Evolutionary conservation across 306 rosid species (phyloP).

Genomic region (Gleditsia sinensis): DNA sequence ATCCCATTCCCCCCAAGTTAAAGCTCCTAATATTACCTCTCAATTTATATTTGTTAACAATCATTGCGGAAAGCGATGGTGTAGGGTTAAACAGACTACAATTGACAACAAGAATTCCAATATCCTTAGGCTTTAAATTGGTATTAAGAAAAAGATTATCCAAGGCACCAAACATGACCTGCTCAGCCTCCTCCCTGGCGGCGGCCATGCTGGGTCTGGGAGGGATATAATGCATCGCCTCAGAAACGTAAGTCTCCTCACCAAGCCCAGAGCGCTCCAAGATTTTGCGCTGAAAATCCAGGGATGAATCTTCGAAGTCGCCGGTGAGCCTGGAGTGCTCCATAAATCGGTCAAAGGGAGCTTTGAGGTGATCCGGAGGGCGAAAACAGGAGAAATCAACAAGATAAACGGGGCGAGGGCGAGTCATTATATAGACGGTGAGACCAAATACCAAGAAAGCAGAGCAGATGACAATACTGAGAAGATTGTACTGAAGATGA

Average conservation of each 20-base stretch:
- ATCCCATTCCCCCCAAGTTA: slow-evolving; percentile 87
- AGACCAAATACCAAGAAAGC: slow-evolving; percentile 65
- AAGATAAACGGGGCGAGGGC: slow-evolving; percentile 60
- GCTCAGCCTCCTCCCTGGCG: slow-evolving; percentile 66
- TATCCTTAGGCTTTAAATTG: slow-evolving; percentile 56
- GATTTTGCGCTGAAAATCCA: slow-evolving; percentile 75
- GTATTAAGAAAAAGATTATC: slow-evolving; percentile 57
- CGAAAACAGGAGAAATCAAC: slow-evolving; percentile 65
- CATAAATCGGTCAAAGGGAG: slow-evolving; percentile 58
- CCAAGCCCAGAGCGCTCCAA: slow-evolving; percentile 70
- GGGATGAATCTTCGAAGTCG: slow-evolving; percentile 69
- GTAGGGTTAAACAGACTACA: slow-evolving; percentile 71
- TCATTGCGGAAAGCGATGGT: slow-evolving; percentile 67
- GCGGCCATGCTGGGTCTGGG: slow-evolving; percentile 66
- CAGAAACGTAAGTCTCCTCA: slow-evolving; percentile 70
- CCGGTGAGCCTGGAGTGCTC: slow-evolving; percentile 60
- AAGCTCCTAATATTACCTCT: slow-evolving; percentile 74
- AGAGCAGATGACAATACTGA: slow-evolving; percentile 53
- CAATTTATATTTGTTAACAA: slow-evolving; percentile 65
- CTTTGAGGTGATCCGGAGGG: slow-evolving; percentile 63
- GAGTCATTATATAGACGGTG: slow-evolving; percentile 60
- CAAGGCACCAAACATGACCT: slow-evolving; percentile 74
- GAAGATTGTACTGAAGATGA: slow-evolving; percentile 72
- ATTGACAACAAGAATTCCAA: slow-evolving; percentile 71
- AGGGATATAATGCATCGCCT: slow-evolving; percentile 68